Conservation (phyloP, 257 asterid species). For the Avicennia marina region DNA sequence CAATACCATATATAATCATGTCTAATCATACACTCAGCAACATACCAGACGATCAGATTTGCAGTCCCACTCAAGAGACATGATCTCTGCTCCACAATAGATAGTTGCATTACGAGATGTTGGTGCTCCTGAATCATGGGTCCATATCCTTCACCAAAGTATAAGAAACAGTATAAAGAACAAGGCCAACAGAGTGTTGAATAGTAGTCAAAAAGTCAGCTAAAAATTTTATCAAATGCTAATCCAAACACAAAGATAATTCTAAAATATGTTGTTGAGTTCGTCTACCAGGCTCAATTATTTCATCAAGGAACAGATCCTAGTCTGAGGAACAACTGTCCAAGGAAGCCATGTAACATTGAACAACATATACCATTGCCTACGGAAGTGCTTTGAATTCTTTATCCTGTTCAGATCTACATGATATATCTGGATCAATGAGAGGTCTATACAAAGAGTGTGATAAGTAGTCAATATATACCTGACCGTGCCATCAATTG, state of each 20-base stretch:
- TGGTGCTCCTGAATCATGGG: conserved; percentile 73
- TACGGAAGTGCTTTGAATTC: conserved; percentile 3
- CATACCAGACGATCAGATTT: conserved; percentile 94
- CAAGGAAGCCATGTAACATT: not conserved
- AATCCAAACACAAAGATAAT: no score
- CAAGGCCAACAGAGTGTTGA: not conserved
- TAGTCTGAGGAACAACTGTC: not conserved
- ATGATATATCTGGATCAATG: conserved; percentile 2
- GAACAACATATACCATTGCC: not conserved
- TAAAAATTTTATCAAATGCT: no score
- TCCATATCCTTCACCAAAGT: conserved; percentile 79
- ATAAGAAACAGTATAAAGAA: not conserved
- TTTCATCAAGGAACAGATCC: not conserved
- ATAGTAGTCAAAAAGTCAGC: no score
- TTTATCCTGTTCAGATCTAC: not conserved
- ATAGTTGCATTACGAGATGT: conserved; percentile 95
- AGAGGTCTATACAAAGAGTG: conserved; percentile 12
- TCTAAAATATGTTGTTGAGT: no score
- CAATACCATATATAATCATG: conserved; percentile 4
- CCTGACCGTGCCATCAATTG: conserved; percentile 97
- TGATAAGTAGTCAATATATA: conserved; percentile 18
- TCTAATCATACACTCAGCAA: conserved; percentile 10
- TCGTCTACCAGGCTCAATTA: no score
- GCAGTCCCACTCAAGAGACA: conserved; percentile 98
- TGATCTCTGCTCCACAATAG: conserved; percentile 95